Base-by-base conservation (phyloP, 768 basidiomycete genomes). In the Hemileccinum rubropunctum region DNA sequence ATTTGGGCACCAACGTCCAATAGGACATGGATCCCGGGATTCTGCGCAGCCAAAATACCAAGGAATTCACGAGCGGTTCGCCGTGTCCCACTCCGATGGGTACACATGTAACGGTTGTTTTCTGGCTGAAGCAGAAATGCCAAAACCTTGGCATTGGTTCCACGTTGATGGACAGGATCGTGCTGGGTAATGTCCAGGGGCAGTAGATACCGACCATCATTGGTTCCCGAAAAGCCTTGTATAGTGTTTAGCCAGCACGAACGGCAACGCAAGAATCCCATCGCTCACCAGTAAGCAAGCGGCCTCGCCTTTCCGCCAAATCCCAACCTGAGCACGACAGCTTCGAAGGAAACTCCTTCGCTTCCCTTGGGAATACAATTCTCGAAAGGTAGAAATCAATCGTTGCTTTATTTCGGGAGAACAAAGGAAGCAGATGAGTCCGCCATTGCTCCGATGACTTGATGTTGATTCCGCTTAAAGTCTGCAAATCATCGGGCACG, bases 1-100 rank as follows among this genome's bases (percentile, higher is more conserved):
- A 82, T 76, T 52, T 82, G 80, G 0, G 80, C 80, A 3, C 80
- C 81, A 12, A 82, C 79, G 38, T 82, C 80, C 14, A 82, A 60
- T 17, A 82, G 59, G 6, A 81, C 78, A 20, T 68, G 68, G 23
- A 81, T 66, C n/a, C 65, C 59, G 4, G 72, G 73, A 1, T 46
- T 46, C 52, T 76, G 69, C 1, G 48, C n/a, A 11, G 68, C 65
- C 4, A 82, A 15, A 17, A 64, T 48, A 1, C 56, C 14, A 17
- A 78, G 52, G 50, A 69, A 47, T 13, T 57, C 18, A 0, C 10
- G 7, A 0, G 67, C 48, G 6, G 45, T 53, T 15, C 47, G 54
- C n/a, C 65, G 53, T 12, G 42, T 36, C 11, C 66, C 57, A 8
- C 46, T 45, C 11, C 38, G 27, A 28, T 36, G 37, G 8, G 51